Conservation (phyloP, 345 rosid genomes). For the Sapria himalayana region DNA sequence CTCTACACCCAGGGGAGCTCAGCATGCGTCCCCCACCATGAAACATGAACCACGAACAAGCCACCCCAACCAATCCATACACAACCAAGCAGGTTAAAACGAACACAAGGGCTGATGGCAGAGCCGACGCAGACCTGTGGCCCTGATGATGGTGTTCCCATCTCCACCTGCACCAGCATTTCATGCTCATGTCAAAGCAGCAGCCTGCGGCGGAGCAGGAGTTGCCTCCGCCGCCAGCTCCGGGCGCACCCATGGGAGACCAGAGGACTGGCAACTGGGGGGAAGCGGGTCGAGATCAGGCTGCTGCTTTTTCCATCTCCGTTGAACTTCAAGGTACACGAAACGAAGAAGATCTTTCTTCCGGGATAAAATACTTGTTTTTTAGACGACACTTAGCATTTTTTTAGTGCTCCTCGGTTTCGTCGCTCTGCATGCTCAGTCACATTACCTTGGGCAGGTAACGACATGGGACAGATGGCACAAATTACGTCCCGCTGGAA, state of each 20-base stretch:
- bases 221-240: conserved; percentile 1
- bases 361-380: too few relatives aligned
- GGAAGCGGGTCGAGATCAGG: too few relatives aligned
- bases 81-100: conserved; percentile 31
- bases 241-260: conserved; percentile 2
- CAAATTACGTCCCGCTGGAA: too few relatives aligned
- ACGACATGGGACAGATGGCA: too few relatives aligned
- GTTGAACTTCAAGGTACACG: too few relatives aligned
- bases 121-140: conserved; percentile 12
- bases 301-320: too few relatives aligned
- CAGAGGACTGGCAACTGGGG: too few relatives aligned
- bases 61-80: conserved; percentile 36
- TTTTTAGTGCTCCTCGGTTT: too few relatives aligned
- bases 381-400: too few relatives aligned
- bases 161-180: conserved; percentile 14
- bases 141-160: conserved; percentile 13
- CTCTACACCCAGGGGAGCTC: conserved; percentile 41
- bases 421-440: too few relatives aligned
- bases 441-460: too few relatives aligned
- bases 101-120: conserved; percentile 30
- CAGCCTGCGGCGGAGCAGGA: background rate
- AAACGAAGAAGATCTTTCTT: too few relatives aligned
- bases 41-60: conserved; percentile 39
- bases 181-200: conserved; percentile 8
- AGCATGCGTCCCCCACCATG: conserved; percentile 15